Percentiles rank a stretch among this genome's conserved stretches.
Evolutionary conservation across 1,284 basidiomycete genomes (phyloP).

Genomic region (Tausonia pullulans): DNA sequence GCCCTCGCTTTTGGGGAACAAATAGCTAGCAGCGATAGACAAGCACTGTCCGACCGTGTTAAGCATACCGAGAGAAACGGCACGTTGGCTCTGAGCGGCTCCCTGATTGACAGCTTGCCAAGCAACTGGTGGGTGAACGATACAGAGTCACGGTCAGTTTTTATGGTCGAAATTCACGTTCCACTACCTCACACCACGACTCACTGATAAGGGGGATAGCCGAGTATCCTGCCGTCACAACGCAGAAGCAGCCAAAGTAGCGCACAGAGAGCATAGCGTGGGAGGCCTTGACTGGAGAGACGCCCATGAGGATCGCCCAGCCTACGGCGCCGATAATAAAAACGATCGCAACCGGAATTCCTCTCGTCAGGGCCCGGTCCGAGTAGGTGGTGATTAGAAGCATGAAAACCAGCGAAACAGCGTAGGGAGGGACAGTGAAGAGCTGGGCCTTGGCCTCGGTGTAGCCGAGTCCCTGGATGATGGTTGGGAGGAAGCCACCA

Average conservation of each 20-base stretch:
- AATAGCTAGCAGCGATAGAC: slow-evolving; percentile 35
- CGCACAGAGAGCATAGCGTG: slow-evolving; percentile 26
- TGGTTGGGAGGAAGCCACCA: slow-evolving; percentile 73
- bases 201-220: slow-evolving; percentile 26
- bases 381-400: slow-evolving; percentile 53
- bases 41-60: slow-evolving; percentile 39
- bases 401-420: slow-evolving; percentile 55
- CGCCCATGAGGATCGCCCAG: slow-evolving; percentile 34
- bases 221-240: slow-evolving; percentile 32
- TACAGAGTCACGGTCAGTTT: background rate
- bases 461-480: slow-evolving; percentile 46
- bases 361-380: slow-evolving; percentile 60
- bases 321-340: slow-evolving; percentile 35
- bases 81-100: slow-evolving; percentile 31
- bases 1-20: slow-evolving; percentile 32
- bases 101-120: slow-evolving; percentile 33
- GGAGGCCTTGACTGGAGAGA: slow-evolving; percentile 20
- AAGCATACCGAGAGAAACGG: slow-evolving; percentile 37
- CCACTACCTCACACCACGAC: background rate
- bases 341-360: slow-evolving; percentile 35
- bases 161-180: background rate
- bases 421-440: slow-evolving; percentile 71
- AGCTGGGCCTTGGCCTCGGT: slow-evolving; percentile 42
- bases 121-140: slow-evolving; percentile 14
- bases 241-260: slow-evolving; percentile 36